Conservation (phyloP, 176 grass and related monocot genomes). For the Themeda triandra region DNA sequence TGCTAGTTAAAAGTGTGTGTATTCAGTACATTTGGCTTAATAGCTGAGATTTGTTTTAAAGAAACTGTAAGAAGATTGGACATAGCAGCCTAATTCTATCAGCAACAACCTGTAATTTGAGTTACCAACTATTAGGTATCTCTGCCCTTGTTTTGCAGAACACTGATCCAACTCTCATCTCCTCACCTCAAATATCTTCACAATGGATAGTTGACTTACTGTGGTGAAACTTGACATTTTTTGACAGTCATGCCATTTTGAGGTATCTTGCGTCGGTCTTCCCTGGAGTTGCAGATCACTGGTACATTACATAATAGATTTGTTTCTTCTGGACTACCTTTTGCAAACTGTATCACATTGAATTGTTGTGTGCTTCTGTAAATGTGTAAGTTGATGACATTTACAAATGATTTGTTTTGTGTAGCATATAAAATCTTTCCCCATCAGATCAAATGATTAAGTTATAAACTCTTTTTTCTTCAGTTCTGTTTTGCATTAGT, state of each 20-base stretch:
- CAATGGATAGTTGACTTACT: not conserved
- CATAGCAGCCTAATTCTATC: not conserved
- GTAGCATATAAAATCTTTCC: not conserved
- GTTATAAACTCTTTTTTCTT: not conserved
- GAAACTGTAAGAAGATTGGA: not conserved
- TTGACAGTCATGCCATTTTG: slow-evolving; percentile 82
- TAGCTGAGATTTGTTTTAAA: not conserved
- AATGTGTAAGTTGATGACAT: not conserved
- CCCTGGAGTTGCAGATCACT: slow-evolving; percentile 76
- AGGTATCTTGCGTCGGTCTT: slow-evolving; percentile 72
- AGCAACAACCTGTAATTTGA: not conserved
- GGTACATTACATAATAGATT: slow-evolving; percentile 38
- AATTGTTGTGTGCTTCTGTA: not conserved
- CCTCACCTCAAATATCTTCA: not conserved
- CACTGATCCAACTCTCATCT: not conserved
- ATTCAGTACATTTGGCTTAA: not conserved
- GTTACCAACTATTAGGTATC: not conserved
- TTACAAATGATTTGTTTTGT: not conserved
- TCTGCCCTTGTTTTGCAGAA: not conserved
- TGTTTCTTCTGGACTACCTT: not conserved
- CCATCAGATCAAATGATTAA: too few relatives aligned
- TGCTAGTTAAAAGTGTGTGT: not conserved
- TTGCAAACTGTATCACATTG: not conserved
- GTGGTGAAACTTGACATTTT: not conserved
- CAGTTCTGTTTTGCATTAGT: not conserved